Conservation (phyloP, 208 protist genomes). For the Acanthamoeba royreba region DNA sequence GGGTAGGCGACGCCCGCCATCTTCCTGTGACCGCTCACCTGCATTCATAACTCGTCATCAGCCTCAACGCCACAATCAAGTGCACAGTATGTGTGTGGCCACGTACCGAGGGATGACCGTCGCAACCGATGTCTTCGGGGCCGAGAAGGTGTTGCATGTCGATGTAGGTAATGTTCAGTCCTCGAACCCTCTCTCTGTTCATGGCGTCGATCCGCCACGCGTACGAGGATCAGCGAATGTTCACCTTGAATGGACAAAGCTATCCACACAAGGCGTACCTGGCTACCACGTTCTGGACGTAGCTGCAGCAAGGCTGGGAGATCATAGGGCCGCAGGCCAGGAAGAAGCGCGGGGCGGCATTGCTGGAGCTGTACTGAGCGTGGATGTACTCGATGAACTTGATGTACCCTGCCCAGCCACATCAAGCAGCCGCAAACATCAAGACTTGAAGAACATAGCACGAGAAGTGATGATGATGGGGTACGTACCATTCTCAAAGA, state of each 20-base stretch:
- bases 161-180: not conserved
- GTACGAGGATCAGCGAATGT: too few relatives aligned
- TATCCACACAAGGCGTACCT: not conserved
- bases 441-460: too few relatives aligned
- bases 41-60: not conserved
- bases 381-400: not conserved
- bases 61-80: not conserved
- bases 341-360: not conserved
- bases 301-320: constrained; percentile 37
- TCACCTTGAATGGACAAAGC: too few relatives aligned
- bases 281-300: constrained; percentile 24
- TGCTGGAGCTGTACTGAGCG: not conserved
- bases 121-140: constrained; percentile 1
- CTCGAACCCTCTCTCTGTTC: not conserved
- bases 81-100: too few relatives aligned
- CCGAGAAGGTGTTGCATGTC: not conserved
- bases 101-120: constrained; percentile 14
- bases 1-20: constrained; percentile 1
- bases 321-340: constrained; percentile 49
- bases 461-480: too few relatives aligned
- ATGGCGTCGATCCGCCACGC: not conserved
- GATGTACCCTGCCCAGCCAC: not conserved
- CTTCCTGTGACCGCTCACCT: not conserved
- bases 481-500: not conserved
- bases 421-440: not conserved